Base-by-base conservation (phyloP, 1,284 basidiomycete genomes). In the Caloboletus firmus region DNA sequence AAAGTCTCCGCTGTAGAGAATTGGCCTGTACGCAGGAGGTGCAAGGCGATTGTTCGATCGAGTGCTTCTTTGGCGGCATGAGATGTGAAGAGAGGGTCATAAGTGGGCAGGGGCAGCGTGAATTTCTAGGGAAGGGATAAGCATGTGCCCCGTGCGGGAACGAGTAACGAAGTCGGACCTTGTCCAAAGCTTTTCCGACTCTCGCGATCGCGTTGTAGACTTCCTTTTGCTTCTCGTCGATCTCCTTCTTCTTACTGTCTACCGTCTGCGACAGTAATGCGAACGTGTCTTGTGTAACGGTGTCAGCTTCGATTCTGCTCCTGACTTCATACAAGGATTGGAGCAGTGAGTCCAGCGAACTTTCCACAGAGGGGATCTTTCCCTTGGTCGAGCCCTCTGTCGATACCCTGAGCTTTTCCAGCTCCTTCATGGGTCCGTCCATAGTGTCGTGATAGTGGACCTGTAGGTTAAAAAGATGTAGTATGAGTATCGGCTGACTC, bases 141-240 rank as follows among this genome's bases (percentile, higher is more conserved):
- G 41, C 12, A 44, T 28, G 41, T 53, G 41, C 39, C 30, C 12
- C 31, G 36, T 9, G 43, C 26, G 20, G 3, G 36, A 43, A n/a
- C n/a, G 42, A 28, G 17, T 24, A 22, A 49, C 32, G 9, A 49
- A 46, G 44, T 49, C 73, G 43, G 49, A 92, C 94, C 87, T 95
- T 97, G 68, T 97, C 94, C 62, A 96, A 71, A 0, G 84, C 80
- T 72, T 95, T 96, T 30, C 91, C 91, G 35, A 94, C 78, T 60
- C 83, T 83, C 18, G 84, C 82, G 7, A 95, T 73, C 1, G 86
- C 84, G 24, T 79, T 81, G 65, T 95, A 92, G 49, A 93, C 81
- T 61, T 93, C 92, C 72, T 95, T 96, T 76, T 95, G 85, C 2
- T 86, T 80, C 45, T 93, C 90, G 58, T 94, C 92, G 0, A 94